These are phyloP conservation scores for Pichia sp. DNA, from an alignment of 1,139 yeast species.

Conservation along the genomic window DNA sequence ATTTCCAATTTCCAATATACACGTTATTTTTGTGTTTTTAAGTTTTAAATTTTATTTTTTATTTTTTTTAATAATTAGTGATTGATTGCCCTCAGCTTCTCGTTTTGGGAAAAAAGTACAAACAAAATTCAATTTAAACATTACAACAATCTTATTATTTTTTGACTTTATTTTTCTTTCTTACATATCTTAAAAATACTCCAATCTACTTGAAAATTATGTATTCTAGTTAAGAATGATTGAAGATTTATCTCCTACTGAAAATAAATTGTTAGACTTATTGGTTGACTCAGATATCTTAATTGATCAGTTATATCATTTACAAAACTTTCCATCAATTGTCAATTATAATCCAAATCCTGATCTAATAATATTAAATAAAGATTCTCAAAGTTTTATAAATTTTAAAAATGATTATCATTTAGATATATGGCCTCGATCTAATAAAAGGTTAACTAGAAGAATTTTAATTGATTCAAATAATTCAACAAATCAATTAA, in stretches of 20 bases:
- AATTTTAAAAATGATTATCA: constrained; percentile 27
- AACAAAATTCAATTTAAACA: no score
- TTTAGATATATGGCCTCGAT: constrained; percentile 32
- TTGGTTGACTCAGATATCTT: constrained; percentile 23
- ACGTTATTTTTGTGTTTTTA: background rate
- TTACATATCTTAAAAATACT: background rate
- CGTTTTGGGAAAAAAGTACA: no score
- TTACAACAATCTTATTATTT: no score
- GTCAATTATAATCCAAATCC: constrained; percentile 51
- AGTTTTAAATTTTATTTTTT: no score
- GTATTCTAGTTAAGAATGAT: constrained; percentile 7
- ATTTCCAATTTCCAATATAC: no score
- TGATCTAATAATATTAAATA: constrained; percentile 12
- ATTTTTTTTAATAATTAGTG: no score
- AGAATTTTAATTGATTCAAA: constrained; percentile 9
- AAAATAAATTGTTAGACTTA: constrained; percentile 7
- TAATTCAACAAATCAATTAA: constrained; percentile 1
- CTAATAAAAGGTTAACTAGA: constrained; percentile 17
- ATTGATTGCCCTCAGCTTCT: no score
- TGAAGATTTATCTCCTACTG: constrained; percentile 8
- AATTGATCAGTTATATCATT: constrained; percentile 39
- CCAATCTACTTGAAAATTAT: constrained; percentile 7
- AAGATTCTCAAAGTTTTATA: constrained; percentile 32
- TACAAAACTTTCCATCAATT: constrained; percentile 42
- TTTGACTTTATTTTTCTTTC: background rate